Evolutionary conservation across 306 rosid genomes (phyloP).

Genomic region (Cucumis cinereus): DNA sequence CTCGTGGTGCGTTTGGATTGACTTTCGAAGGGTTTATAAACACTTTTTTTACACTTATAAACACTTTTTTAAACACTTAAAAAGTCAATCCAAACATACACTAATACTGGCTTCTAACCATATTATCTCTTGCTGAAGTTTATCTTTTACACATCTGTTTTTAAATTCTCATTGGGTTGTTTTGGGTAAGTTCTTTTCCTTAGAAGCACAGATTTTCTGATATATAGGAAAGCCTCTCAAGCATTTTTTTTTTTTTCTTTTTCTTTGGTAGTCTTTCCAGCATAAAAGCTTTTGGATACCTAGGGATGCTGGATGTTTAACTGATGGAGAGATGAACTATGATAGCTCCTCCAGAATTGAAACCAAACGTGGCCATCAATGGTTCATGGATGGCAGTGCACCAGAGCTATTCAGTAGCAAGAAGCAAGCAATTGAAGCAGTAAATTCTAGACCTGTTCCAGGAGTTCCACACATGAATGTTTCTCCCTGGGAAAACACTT

Average conservation of each 20-base stretch:
- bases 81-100: no score
- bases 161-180: background rate
- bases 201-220: background rate
- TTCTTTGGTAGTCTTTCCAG: slow-evolving; percentile 57
- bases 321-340: slow-evolving; percentile 69
- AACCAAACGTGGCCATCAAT: slow-evolving; percentile 68
- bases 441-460: slow-evolving; percentile 40
- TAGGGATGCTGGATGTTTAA: slow-evolving; percentile 56
- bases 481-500: slow-evolving; percentile 59
- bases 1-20: no score
- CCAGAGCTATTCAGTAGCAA: slow-evolving; percentile 44
- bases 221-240: slow-evolving; percentile 8
- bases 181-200: background rate
- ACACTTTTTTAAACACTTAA: no score
- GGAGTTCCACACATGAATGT: slow-evolving; percentile 44
- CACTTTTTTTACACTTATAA: no score
- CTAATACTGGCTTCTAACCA: background rate
- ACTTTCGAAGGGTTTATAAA: no score
- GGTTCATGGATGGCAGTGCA: slow-evolving; percentile 62
- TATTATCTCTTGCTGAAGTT: background rate
- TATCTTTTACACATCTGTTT: background rate
- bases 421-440: slow-evolving; percentile 72
- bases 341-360: slow-evolving; percentile 68
- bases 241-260: slow-evolving; percentile 1
- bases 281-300: slow-evolving; percentile 70